Base-by-base conservation (phyloP, 805 yeast species). In the Saturnispora gosingensis region DNA sequence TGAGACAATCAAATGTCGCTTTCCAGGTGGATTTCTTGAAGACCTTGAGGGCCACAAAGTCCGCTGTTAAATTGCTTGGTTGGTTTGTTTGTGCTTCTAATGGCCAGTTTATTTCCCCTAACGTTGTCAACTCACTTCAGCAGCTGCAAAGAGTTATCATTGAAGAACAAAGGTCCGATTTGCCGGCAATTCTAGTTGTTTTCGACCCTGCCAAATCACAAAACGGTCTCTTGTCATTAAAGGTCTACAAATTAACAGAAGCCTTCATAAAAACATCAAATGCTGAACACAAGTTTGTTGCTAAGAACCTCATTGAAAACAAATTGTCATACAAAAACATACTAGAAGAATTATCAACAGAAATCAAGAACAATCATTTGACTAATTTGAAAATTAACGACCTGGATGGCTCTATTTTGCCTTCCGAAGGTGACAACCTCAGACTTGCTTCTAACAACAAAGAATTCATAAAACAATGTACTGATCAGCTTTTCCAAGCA, bases 41-140 rank as follows among this genome's bases (percentile, higher is more conserved):
- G 43, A 77, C 79, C 54, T 75, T 87, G 56, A 78, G 74, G 60
- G 75, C 74, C 51, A 77, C 81, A 55, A 83, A 83, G 46, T 73
- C 78, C 54, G 90, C 89, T 45, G 73, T 80, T 43, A 85, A 82
- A 62, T 74, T 82, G 54, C 77, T 82, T 56, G 96, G 96, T 34
- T 88, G 90, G 88, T 88, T 85, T 70, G 79, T 86, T 63, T 74
- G 84, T 43, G 75, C 88, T 28, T 70, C 24, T 18, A 38, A 38
- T 2, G 42, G 73, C 48, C 81, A 81, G 64, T 82, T 81, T 63
- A 78, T 82, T 61, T 80, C 82, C 54, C 75, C 78, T 50, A 78
- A 79, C 50, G 72, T 85, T 48, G 73, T 88, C 28, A 95, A 88
- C 59, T 75, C 81, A 39, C 74, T 88, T 70, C 78, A 81, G 45